These are phyloP conservation scores for Colletotrichum simmondsii DNA, from an alignment of 2,329 filamentous ascomycete genomes.

Conservation along the genomic window DNA sequence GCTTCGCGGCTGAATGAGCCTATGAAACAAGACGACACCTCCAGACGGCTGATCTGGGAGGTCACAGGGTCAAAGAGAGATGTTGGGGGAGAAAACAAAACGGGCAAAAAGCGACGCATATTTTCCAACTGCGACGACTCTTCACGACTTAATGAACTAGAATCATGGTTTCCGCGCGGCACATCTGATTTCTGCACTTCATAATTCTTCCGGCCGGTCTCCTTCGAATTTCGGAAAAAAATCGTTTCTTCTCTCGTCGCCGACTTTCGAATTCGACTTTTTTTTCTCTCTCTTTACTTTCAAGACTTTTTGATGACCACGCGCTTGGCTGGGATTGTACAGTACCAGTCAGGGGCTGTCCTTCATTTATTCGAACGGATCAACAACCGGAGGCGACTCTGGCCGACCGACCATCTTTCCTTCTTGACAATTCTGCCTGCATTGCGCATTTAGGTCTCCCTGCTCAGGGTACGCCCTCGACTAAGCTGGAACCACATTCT, in stretches of 20 bases:
- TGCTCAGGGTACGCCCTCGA: no score
- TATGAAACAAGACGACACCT: background rate
- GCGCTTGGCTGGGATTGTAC: conserved; percentile 33
- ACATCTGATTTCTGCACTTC: conserved; percentile 31
- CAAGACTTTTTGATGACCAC: conserved; percentile 14
- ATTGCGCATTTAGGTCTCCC: background rate
- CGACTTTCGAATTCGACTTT: conserved; percentile 18
- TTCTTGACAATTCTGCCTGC: background rate
- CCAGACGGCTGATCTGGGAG: background rate
- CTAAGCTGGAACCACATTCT: background rate
- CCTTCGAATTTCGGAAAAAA: conserved; percentile 22
- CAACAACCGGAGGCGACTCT: conserved; percentile 28
- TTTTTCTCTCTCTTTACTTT: conserved; percentile 12
- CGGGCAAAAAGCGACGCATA: conserved; percentile 36
- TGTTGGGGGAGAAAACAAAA: background rate
- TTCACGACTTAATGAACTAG: conserved; percentile 37
- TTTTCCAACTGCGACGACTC: conserved; percentile 38
- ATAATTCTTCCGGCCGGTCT: conserved; percentile 29
- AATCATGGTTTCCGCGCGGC: conserved; percentile 34
- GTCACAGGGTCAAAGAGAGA: background rate
- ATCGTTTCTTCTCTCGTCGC: background rate
- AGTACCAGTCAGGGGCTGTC: conserved; percentile 26
- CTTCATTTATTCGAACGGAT: conserved; percentile 9
- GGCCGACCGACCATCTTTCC: conserved; percentile 18
- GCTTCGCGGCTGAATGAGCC: conserved; percentile 48